These are phyloP conservation scores for Fusarium sp. DNA, from an alignment of 2,329 filamentous ascomycete species.

Conservation along the genomic window DNA sequence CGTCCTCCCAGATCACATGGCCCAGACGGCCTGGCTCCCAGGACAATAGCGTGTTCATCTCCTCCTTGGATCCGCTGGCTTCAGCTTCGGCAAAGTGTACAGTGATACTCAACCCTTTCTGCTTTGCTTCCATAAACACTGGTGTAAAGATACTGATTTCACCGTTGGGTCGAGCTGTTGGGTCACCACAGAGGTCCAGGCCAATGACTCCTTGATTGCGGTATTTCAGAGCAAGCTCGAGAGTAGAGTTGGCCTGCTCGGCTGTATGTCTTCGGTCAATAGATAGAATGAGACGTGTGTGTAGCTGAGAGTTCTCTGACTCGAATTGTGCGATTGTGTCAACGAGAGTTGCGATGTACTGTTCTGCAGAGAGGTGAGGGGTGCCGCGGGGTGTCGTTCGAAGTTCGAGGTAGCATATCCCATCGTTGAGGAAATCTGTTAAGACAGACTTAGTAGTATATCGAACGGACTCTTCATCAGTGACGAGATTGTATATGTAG, in stretches of 20 bases:
- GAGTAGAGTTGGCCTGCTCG: constrained; percentile 70
- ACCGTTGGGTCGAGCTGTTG: constrained; percentile 62
- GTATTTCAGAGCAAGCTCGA: constrained; percentile 71
- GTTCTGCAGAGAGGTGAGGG: constrained; percentile 66
- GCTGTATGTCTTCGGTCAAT: constrained; percentile 74
- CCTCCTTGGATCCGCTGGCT: constrained; percentile 65
- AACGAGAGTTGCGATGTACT: constrained; percentile 75
- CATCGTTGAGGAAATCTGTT: constrained; percentile 73
- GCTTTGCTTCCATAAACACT: constrained; percentile 68
- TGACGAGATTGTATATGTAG: constrained; percentile 82
- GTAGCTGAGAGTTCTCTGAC: constrained; percentile 58
- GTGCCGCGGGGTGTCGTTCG: constrained; percentile 81
- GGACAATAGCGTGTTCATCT: constrained; percentile 72
- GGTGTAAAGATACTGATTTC: constrained; percentile 69
- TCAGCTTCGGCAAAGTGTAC: constrained; percentile 82
- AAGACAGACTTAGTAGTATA: constrained; percentile 75
- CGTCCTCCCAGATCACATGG: constrained; percentile 81
- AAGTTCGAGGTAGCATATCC: constrained; percentile 81
- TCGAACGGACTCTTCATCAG: constrained; percentile 68
- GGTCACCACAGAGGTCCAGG: constrained; percentile 84
- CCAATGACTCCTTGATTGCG: constrained; percentile 71
- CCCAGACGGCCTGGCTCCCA: constrained; percentile 78
- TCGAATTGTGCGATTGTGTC: constrained; percentile 68
- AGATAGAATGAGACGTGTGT: constrained; percentile 76
- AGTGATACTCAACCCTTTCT: constrained; percentile 70